Conservation (phyloP, 176 grass and related monocot genomes). For the Pontederia crassipes region DNA sequence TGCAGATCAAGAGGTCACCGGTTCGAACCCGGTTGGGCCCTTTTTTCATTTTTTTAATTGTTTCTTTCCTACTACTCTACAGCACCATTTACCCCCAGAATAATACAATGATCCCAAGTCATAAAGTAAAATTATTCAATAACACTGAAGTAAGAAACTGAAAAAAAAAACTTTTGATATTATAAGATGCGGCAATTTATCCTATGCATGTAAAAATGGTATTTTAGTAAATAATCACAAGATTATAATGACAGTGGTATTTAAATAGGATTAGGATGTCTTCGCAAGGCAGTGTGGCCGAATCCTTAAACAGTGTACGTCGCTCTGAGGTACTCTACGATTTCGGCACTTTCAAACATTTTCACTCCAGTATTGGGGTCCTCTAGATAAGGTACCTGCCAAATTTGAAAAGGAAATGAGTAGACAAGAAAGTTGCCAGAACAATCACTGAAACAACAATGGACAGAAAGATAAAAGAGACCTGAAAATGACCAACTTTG, state of each 20-base stretch:
- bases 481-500: constrained; percentile 79
- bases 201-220: too few species aligned
- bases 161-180: too few species aligned
- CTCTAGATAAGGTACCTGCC: constrained; percentile 71
- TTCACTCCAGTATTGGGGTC: constrained; percentile 91
- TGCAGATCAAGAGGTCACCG: constrained; percentile 90
- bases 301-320: constrained; percentile 38
- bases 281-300: background rate
- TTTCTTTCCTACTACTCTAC: too few species aligned
- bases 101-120: too few species aligned
- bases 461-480: constrained; percentile 9
- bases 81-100: too few species aligned
- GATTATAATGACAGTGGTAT: too few species aligned
- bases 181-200: too few species aligned
- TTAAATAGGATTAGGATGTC: too few species aligned
- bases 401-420: background rate
- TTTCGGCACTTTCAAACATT: constrained; percentile 89
- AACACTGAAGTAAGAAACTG: too few species aligned
- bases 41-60: background rate
- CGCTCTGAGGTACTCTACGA: constrained; percentile 54
- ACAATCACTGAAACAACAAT: background rate
- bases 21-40: constrained; percentile 99
- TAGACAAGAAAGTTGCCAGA: background rate
- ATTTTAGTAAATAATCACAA: too few species aligned
- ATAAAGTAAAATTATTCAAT: too few species aligned